Evolutionary conservation across 2,329 filamentous ascomycete species (phyloP).

Genomic region (Fonsecaea pugnacius): DNA sequence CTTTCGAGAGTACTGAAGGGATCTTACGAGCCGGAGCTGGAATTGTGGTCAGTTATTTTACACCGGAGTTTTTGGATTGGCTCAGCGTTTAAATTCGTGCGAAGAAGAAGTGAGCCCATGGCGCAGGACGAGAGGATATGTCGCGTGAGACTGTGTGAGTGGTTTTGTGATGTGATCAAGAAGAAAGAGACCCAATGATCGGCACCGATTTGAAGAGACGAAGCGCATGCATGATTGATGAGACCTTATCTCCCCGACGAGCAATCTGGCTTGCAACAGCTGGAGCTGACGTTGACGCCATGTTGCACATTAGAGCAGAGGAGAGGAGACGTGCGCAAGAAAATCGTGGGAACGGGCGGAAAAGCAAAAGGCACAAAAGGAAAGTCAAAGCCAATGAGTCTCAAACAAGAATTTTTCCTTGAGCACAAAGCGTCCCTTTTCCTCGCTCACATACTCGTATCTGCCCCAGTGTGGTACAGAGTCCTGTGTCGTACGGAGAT

Average conservation of each 20-base stretch:
- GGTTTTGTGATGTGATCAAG: not conserved
- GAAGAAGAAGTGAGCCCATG: not conserved
- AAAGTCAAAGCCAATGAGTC: not conserved
- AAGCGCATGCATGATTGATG: not conserved
- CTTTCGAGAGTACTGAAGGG: conserved; percentile 89
- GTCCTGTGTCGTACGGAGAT: not conserved
- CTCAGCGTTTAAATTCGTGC: conserved; percentile 40
- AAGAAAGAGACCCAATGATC: not conserved
- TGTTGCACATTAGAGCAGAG: not conserved
- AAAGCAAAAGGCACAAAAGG: not conserved
- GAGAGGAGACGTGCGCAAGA: not conserved
- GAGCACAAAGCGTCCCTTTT: not conserved
- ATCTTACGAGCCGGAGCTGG: conserved; percentile 91
- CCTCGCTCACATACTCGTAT: not conserved
- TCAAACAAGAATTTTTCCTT: not conserved
- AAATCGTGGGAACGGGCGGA: not conserved
- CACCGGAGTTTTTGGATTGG: conserved; percentile 74
- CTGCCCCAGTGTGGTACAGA: not conserved
- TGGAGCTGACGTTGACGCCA: not conserved
- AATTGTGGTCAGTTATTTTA: conserved; percentile 94
- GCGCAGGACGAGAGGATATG: not conserved
- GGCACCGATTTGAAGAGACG: not conserved
- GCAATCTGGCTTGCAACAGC: not conserved
- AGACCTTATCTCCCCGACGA: not conserved
- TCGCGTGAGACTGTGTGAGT: not conserved